These are phyloP conservation scores for Coleophoma eucalyptorum DNA, from an alignment of 2,329 filamentous ascomycete species.

Conservation along the genomic window DNA sequence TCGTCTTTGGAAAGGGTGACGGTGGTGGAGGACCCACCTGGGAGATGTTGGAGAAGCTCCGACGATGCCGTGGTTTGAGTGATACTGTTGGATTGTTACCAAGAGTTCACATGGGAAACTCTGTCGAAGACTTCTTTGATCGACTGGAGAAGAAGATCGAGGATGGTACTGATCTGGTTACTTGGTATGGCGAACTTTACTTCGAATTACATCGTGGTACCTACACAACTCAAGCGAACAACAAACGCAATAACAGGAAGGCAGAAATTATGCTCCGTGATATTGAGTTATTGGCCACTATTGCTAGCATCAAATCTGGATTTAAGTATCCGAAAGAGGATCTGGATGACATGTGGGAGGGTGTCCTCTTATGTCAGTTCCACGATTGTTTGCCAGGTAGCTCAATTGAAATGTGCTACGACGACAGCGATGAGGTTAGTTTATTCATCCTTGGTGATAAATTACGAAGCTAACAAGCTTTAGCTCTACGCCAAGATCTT, in stretches of 20 bases:
- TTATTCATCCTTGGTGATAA: background rate
- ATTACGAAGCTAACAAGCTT: conserved; percentile 19
- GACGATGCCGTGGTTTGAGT: conserved; percentile 85
- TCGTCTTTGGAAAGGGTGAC: conserved; percentile 96
- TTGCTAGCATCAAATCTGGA: conserved; percentile 68
- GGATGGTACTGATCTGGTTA: conserved; percentile 65
- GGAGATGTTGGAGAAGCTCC: conserved; percentile 90
- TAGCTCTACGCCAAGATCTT: conserved; percentile 81
- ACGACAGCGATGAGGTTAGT: conserved; percentile 78
- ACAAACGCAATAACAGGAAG: conserved; percentile 90
- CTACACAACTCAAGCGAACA: conserved; percentile 96
- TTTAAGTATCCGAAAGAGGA: conserved; percentile 93
- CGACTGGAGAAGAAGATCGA: conserved; percentile 72
- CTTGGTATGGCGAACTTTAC: conserved; percentile 98
- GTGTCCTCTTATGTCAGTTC: conserved; percentile 89
- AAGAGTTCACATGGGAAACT: conserved; percentile 81
- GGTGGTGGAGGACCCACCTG: conserved; percentile 94
- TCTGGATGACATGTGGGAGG: conserved; percentile 96
- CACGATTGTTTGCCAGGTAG: conserved; percentile 96
- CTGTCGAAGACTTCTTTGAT: conserved; percentile 93
- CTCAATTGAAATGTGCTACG: conserved; percentile 96
- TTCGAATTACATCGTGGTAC: conserved; percentile 96
- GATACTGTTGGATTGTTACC: conserved; percentile 82
- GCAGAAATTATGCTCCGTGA: conserved; percentile 83
- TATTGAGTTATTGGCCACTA: conserved; percentile 81